Conservation (phyloP, 2,329 filamentous ascomycete genomes). For the Dactylellina drechsleri region DNA sequence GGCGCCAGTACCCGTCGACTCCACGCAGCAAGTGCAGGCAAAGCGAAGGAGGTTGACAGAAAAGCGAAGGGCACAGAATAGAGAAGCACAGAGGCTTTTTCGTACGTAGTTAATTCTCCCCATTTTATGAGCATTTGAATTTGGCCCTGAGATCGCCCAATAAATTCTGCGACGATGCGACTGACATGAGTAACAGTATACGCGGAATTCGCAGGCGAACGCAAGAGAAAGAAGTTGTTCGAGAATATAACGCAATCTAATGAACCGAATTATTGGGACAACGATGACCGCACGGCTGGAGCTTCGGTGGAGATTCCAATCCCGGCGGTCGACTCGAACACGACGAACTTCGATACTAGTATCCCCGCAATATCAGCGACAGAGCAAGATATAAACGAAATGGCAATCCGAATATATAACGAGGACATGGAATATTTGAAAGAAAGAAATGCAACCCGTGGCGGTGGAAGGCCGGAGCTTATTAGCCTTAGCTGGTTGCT, state of each 20-base stretch:
- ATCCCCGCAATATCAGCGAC: too few species aligned
- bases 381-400: conserved; percentile 31
- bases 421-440: conserved; percentile 19
- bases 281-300: neutral
- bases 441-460: neutral
- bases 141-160: neutral
- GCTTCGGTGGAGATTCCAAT: neutral
- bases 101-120: conserved; percentile 24
- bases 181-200: neutral
- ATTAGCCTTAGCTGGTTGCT: conserved; percentile 47
- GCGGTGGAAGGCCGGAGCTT: conserved; percentile 6
- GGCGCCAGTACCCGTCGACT: neutral
- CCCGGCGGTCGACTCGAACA: neutral
- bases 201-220: conserved; percentile 18
- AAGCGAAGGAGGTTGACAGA: conserved; percentile 45
- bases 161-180: neutral
- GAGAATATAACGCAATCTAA: conserved; percentile 22
- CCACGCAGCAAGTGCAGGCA: conserved; percentile 1
- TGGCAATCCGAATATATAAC: conserved; percentile 33
- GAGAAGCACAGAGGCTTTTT: conserved; percentile 47
- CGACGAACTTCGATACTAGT: neutral
- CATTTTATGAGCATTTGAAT: neutral
- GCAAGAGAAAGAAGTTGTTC: conserved; percentile 47
- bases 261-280: conserved; percentile 21
- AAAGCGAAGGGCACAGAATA: conserved; percentile 47